These are phyloP conservation scores for Carex myosuroides DNA, from an alignment of 176 grass and related monocot species.

Conservation along the genomic window DNA sequence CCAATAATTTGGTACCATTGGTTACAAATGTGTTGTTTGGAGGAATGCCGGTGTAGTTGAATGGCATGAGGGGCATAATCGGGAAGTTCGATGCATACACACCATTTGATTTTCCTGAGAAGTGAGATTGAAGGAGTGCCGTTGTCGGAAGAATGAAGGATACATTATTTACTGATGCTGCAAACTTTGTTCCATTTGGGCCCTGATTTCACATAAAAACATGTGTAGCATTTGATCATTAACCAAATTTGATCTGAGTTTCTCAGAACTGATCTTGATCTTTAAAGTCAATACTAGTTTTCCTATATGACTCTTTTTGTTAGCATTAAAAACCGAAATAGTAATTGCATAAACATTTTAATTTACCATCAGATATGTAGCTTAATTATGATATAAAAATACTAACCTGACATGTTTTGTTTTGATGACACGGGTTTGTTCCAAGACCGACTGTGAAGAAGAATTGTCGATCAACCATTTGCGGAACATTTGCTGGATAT, in stretches of 20 bases:
- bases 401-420: conserved; percentile 49
- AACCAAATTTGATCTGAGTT: neutral
- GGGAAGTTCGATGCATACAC: conserved; percentile 65
- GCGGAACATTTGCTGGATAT: conserved; percentile 57
- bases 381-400: neutral
- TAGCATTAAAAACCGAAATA: neutral
- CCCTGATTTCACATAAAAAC: conserved; percentile 22
- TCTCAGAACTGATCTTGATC: neutral
- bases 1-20: conserved; percentile 54
- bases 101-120: conserved; percentile 40
- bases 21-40: conserved; percentile 54
- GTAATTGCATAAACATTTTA: neutral
- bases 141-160: conserved; percentile 50
- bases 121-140: conserved; percentile 71
- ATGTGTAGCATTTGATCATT: neutral
- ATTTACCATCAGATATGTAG: neutral
- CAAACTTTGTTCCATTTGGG: conserved; percentile 58
- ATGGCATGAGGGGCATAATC: conserved; percentile 17
- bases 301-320: neutral
- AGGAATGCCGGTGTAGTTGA: conserved; percentile 68
- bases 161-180: conserved; percentile 63
- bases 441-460: conserved; percentile 69
- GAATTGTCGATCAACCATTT: conserved; percentile 33
- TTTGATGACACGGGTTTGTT: conserved; percentile 45
- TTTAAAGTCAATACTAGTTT: neutral